phyloP scores from a whole-genome alignment of 2,329 filamentous ascomycete genomes.

The Sporothrix mexicana region DNA sequence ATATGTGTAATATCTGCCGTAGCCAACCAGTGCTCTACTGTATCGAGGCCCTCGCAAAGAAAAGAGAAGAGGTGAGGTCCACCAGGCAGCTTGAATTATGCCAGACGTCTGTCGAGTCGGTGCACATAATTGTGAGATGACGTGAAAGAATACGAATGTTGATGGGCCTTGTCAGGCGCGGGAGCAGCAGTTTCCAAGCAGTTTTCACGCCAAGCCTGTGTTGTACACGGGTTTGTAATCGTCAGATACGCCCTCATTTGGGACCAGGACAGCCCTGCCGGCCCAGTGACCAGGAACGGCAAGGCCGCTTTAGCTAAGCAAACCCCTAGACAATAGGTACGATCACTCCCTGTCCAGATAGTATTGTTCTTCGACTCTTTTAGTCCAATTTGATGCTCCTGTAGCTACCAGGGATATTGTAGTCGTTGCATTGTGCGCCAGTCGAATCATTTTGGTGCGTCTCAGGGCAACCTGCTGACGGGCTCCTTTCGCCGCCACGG shows the following conservation, averaged over 20 bases:
- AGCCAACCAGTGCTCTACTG: too few relatives aligned
- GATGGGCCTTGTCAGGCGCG: background rate
- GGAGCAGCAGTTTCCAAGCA: too few relatives aligned
- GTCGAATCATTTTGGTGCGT: background rate
- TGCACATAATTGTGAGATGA: too few relatives aligned
- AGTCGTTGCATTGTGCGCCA: too few relatives aligned
- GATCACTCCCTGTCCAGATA: too few relatives aligned
- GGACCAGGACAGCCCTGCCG: background rate
- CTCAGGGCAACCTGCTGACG: background rate
- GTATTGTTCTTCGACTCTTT: background rate
- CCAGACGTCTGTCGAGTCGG: background rate
- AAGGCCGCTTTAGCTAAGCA: slow-evolving; percentile 4
- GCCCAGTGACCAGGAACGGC: background rate
- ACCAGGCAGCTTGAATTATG: background rate
- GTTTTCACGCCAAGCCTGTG: too few relatives aligned
- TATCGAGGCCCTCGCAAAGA: too few relatives aligned
- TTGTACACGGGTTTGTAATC: slow-evolving; percentile 3
- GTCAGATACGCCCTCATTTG: background rate
- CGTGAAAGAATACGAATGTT: background rate
- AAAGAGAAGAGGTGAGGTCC: background rate
- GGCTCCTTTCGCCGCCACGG: background rate
- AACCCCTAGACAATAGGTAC: slow-evolving; percentile 4
- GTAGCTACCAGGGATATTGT: too few relatives aligned
- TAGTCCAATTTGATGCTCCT: background rate
- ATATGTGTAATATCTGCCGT: too few relatives aligned